phyloP scores from a whole-genome alignment of 371 early-diverging fungal genomes.

The Mucor saturninus region DNA sequence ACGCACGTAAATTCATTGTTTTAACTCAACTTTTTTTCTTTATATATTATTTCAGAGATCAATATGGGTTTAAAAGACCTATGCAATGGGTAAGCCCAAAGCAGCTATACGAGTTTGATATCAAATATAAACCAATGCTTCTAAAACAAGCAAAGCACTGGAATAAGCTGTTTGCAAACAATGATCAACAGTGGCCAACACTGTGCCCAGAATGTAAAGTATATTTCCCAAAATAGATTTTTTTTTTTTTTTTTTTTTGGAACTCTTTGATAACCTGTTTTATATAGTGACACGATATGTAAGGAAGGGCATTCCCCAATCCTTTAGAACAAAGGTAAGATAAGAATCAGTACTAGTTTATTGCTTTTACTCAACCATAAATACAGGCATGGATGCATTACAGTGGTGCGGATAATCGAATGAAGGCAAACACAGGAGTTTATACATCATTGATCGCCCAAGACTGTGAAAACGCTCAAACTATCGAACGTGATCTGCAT shows the following conservation, averaged over 20 bases:
- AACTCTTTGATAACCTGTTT: not conserved
- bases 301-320: slow-evolving; percentile 79
- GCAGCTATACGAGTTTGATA: slow-evolving; percentile 56
- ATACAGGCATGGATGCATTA: slow-evolving; percentile 80
- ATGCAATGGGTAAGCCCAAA: slow-evolving; percentile 58
- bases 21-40: not conserved
- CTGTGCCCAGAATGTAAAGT: slow-evolving; percentile 55
- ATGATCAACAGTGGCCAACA: slow-evolving; percentile 55
- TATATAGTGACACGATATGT: slow-evolving; percentile 69
- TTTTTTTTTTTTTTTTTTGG: not conserved
- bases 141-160: slow-evolving; percentile 58
- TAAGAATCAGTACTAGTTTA: not conserved
- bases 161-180: slow-evolving; percentile 45
- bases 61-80: slow-evolving; percentile 67
- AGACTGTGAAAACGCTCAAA: slow-evolving; percentile 63
- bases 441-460: slow-evolving; percentile 58
- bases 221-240: not conserved
- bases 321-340: slow-evolving; percentile 64
- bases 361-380: slow-evolving; percentile 8
- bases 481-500: slow-evolving; percentile 79
- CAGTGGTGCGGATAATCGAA: slow-evolving; percentile 72
- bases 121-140: slow-evolving; percentile 52
- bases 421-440: slow-evolving; percentile 59
- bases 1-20: not conserved
- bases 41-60: slow-evolving; percentile 42